A percentile compares a stretch with the other conserved stretches of the same genome.
Conservation (phyloP, 331 rosid genomes). For the Saraca asoca region DNA sequence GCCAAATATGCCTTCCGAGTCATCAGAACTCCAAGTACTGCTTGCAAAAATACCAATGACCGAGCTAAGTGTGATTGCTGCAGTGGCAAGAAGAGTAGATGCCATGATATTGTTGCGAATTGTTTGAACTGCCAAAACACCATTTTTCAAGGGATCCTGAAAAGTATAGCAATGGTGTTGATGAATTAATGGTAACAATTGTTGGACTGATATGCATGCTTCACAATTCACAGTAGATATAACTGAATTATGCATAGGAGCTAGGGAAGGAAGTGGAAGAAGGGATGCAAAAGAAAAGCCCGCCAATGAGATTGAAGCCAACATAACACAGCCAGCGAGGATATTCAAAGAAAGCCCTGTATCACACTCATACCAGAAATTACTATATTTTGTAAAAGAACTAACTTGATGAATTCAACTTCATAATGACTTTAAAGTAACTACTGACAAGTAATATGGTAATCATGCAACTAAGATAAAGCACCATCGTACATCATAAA, state of each 20-base stretch:
- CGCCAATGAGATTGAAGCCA: too few species aligned
- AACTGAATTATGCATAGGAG: neutral
- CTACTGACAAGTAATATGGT: too few species aligned
- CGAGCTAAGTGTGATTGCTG: slow-evolving; percentile 84
- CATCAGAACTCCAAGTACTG: slow-evolving; percentile 26
- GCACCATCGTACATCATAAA: too few species aligned
- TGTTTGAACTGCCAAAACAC: slow-evolving; percentile 73
- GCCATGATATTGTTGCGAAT: slow-evolving; percentile 91
- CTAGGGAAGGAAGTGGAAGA: neutral
- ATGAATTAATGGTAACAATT: neutral
- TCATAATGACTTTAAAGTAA: too few species aligned
- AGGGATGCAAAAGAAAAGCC: neutral
- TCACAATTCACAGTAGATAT: neutral
- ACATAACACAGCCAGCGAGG: too few species aligned
- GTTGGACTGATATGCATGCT: too few species aligned
- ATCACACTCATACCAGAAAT: too few species aligned
- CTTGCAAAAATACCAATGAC: slow-evolving; percentile 68
- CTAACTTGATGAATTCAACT: too few species aligned
- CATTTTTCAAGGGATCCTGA: slow-evolving; percentile 74
- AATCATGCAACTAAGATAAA: too few species aligned
- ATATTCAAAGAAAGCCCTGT: too few species aligned
- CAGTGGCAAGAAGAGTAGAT: slow-evolving; percentile 73
- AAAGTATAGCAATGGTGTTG: slow-evolving; percentile 9
- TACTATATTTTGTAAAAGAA: too few species aligned
- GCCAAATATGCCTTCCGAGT: slow-evolving; percentile 45